Conservation (phyloP, 2,329 filamentous ascomycete genomes). For the Mycosphaerella sp. region DNA sequence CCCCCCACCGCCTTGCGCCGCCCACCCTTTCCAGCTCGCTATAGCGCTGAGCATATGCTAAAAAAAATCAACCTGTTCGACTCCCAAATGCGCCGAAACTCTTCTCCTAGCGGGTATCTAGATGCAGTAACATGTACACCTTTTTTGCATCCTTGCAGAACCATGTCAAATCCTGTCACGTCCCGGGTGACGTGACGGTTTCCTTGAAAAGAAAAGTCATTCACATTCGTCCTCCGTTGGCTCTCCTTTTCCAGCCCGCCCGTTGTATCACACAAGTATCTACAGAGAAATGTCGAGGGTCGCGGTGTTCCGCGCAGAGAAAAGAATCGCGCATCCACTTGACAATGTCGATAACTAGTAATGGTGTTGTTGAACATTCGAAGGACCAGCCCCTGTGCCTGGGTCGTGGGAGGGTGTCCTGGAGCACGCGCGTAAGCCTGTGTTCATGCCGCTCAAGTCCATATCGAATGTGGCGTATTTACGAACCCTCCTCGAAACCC, state of each 20-base stretch:
- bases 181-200: neutral
- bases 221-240: neutral
- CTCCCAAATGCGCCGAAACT: neutral
- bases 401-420: conserved; percentile 25
- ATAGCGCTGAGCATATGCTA: neutral
- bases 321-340: neutral
- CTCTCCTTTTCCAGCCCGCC: neutral
- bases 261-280: conserved; percentile 5
- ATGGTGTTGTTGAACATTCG: conserved; percentile 15
- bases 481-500: conserved; percentile 34
- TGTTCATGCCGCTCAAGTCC: conserved; percentile 28
- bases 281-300: conserved; percentile 3
- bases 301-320: neutral
- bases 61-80: neutral
- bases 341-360: neutral
- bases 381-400: conserved; percentile 20
- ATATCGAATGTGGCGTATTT: conserved; percentile 28
- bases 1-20: too few relatives aligned
- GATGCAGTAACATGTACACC: neutral
- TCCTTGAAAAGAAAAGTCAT: neutral
- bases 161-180: neutral
- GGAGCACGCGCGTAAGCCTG: conserved; percentile 25
- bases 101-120: neutral
- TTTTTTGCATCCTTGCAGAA: neutral
- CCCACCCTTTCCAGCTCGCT: too few relatives aligned